Percentiles rank a stretch among this genome's conserved stretches.
These are phyloP conservation scores for Mycena venus DNA, from an alignment of 768 basidiomycete genomes.

Conservation along the genomic window DNA sequence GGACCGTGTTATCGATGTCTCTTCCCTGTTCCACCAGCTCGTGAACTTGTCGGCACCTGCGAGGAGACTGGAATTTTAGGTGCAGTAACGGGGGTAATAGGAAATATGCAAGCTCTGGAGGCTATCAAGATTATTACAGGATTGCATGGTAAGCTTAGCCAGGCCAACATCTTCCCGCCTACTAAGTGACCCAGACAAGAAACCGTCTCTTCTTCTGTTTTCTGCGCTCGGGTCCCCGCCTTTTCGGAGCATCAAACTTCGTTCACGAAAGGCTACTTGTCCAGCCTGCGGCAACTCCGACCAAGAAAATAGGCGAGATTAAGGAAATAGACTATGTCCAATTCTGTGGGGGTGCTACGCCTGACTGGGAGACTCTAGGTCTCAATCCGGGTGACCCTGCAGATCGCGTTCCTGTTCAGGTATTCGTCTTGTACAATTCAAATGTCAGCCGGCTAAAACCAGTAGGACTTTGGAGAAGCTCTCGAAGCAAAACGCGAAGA, in stretches of 20 bases:
- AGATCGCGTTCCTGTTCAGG: constrained; percentile 60
- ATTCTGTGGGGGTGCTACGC: constrained; percentile 83
- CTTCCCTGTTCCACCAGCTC: constrained; percentile 85
- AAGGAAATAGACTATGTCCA: constrained; percentile 82
- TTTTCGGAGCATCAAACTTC: constrained; percentile 88
- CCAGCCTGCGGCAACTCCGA: constrained; percentile 77
- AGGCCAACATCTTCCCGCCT: neutral
- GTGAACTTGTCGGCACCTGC: constrained; percentile 78
- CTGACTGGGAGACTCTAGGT: constrained; percentile 76
- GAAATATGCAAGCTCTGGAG: constrained; percentile 91
- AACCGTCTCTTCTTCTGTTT: constrained; percentile 79
- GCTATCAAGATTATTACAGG: constrained; percentile 84
- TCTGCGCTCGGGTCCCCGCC: constrained; percentile 77
- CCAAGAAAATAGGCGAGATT: constrained; percentile 58
- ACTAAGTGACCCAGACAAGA: constrained; percentile 57
- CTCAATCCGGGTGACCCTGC: constrained; percentile 54
- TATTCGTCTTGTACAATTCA: constrained; percentile 34
- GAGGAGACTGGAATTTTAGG: constrained; percentile 93
- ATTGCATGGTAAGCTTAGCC: constrained; percentile 64
- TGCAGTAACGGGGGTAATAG: constrained; percentile 90
- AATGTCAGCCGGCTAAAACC: neutral
- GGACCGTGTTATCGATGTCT: constrained; percentile 96
- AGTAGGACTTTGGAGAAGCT: constrained; percentile 39
- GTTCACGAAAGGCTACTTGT: constrained; percentile 78
- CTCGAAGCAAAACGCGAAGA: constrained; percentile 23